Evolutionary conservation across 2,329 filamentous ascomycete species (phyloP).

Genomic region (Aspergillus brasiliensis): DNA sequence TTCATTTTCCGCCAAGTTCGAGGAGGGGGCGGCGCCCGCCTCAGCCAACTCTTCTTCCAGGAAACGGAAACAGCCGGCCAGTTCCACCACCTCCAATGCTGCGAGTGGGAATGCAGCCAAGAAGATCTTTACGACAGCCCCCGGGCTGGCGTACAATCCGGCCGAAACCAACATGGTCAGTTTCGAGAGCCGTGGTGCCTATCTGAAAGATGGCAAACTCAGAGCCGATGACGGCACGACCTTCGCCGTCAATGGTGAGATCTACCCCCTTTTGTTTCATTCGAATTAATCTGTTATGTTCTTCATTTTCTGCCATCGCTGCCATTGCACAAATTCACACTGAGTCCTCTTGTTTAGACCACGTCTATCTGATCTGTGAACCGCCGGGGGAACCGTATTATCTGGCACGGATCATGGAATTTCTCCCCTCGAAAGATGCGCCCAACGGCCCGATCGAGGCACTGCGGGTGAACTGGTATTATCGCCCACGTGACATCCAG

Average conservation of each 20-base stretch:
- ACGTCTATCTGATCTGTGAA: conserved; percentile 96
- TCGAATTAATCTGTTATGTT: not conserved
- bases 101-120: conserved; percentile 35
- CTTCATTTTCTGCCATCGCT: too few relatives aligned
- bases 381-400: conserved; percentile 98
- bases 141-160: conserved; percentile 34
- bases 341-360: conserved; percentile 48
- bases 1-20: conserved; percentile 57
- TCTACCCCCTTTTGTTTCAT: too few relatives aligned
- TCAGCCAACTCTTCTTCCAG: conserved; percentile 55
- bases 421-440: conserved; percentile 80
- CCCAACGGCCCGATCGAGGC: conserved; percentile 74
- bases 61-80: conserved; percentile 77
- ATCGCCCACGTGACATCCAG: conserved; percentile 92
- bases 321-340: too few relatives aligned
- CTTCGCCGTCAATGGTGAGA: conserved; percentile 81
- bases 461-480: conserved; percentile 96
- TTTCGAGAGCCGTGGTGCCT: conserved; percentile 72
- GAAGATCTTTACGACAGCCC: conserved; percentile 39
- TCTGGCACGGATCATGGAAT: conserved; percentile 97
- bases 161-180: conserved; percentile 82
- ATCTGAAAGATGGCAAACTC: conserved; percentile 74
- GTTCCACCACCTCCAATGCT: conserved; percentile 37
- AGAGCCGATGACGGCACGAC: conserved; percentile 88
- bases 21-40: conserved; percentile 21